Conservation (phyloP, 2,329 filamentous ascomycete species). For the Monilinia polystroma region DNA sequence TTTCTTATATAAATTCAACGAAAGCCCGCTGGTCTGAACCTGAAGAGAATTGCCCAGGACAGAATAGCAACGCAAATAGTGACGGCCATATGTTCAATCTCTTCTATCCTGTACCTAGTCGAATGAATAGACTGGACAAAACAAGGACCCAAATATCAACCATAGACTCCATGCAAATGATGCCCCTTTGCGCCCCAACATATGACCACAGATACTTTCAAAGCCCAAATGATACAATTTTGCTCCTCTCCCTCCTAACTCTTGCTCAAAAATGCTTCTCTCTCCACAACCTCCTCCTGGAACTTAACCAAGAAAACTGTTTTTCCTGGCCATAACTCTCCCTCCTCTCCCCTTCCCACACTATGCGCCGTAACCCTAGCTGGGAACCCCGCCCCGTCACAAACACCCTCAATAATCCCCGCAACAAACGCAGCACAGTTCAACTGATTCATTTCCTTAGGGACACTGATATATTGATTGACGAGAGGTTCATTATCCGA, state of each 20-base stretch:
- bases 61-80: neutral
- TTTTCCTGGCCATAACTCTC: constrained; percentile 91
- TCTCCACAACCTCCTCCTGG: constrained; percentile 82
- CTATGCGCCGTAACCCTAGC: constrained; percentile 89
- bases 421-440: constrained; percentile 96
- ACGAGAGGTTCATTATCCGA: constrained; percentile 97
- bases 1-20: neutral
- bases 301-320: constrained; percentile 97
- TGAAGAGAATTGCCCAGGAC: neutral
- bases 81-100: neutral
- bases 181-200: constrained; percentile 4
- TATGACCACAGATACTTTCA: constrained; percentile 8
- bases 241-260: constrained; percentile 29
- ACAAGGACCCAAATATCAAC: neutral
- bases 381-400: constrained; percentile 87
- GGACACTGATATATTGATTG: constrained; percentile 89
- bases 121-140: neutral
- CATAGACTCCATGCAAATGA: constrained; percentile 4
- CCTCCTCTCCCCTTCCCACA: constrained; percentile 57
- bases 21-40: neutral
- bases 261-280: constrained; percentile 78
- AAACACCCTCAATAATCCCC: constrained; percentile 91
- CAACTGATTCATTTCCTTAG: constrained; percentile 91
- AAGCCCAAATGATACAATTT: neutral
- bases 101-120: constrained; percentile 6